A percentile compares a stretch with the other conserved stretches of the same genome.
These are phyloP conservation scores for Cucurbita ficifolia DNA, from an alignment of 306 rosid genomes.

Conservation along the genomic window DNA sequence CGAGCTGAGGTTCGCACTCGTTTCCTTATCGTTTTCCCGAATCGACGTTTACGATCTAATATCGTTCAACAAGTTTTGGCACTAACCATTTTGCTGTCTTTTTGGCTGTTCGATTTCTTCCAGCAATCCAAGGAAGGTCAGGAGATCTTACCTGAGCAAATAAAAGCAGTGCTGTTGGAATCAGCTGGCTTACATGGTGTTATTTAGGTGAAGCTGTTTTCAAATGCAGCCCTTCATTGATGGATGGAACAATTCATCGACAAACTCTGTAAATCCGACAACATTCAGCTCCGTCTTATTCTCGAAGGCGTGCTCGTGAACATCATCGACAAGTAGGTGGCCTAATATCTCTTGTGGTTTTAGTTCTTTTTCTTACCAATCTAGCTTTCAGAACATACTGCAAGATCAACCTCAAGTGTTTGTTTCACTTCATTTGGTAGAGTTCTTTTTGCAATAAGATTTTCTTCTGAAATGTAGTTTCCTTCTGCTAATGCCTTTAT, in stretches of 20 bases:
- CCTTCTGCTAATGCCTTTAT: not conserved
- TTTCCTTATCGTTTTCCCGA: not conserved
- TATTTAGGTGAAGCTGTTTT: conserved; percentile 18
- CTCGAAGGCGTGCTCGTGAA: not conserved
- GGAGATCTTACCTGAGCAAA: conserved; percentile 68
- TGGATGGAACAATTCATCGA: not conserved
- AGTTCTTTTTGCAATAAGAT: not conserved
- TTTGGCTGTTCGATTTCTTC: not conserved
- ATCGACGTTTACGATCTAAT: no score
- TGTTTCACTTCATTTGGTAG: not conserved
- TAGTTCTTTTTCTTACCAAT: not conserved
- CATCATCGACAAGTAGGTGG: not conserved
- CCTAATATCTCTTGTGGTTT: not conserved
- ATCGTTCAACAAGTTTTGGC: no score
- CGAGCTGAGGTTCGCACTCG: conserved; percentile 68
- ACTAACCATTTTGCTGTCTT: no score
- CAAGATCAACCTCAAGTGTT: not conserved
- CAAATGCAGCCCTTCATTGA: not conserved
- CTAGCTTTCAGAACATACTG: not conserved
- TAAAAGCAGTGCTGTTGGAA: conserved; percentile 74
- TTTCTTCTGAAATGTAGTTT: not conserved
- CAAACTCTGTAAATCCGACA: not conserved
- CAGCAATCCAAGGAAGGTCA: conserved; percentile 95
- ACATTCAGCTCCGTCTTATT: not conserved
- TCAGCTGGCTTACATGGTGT: conserved; percentile 57